phyloP scores from a whole-genome alignment of 176 grass and related monocot species.

The Zoysia pacifica region DNA sequence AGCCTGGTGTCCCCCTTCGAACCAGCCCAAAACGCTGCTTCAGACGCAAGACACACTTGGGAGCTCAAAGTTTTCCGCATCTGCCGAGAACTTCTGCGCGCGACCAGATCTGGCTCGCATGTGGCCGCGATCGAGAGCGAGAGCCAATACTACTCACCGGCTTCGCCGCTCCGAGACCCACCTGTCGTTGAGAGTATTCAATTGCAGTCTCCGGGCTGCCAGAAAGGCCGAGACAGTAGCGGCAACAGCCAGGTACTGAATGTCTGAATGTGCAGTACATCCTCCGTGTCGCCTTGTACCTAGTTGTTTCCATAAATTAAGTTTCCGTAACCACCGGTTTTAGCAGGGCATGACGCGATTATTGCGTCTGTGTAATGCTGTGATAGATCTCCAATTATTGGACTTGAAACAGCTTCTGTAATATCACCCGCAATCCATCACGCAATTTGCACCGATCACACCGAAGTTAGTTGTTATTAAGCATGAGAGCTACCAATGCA shows the following conservation, averaged over 20 bases:
- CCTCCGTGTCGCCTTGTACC: background rate
- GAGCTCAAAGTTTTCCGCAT: background rate
- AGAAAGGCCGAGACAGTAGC: background rate
- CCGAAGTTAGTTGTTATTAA: background rate
- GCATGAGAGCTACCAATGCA: background rate
- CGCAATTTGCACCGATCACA: background rate
- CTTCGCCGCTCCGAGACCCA: background rate
- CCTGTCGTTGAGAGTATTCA: background rate
- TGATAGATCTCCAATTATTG: background rate
- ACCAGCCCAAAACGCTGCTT: background rate
- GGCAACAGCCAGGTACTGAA: background rate
- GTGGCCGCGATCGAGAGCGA: background rate
- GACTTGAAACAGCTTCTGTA: background rate
- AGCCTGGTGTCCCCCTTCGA: constrained; percentile 20
- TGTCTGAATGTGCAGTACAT: background rate
- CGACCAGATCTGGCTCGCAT: constrained; percentile 31
- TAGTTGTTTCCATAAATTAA: background rate
- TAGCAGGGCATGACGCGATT: background rate
- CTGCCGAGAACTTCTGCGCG: constrained; percentile 8
- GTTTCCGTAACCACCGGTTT: background rate
- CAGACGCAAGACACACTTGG: constrained; percentile 17
- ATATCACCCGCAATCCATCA: background rate
- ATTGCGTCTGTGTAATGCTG: background rate
- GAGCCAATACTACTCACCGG: background rate
- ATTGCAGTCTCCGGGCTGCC: too few relatives aligned